phyloP scores from a whole-genome alignment of 202 grass and related monocot species.

The Musa balbisiana region DNA sequence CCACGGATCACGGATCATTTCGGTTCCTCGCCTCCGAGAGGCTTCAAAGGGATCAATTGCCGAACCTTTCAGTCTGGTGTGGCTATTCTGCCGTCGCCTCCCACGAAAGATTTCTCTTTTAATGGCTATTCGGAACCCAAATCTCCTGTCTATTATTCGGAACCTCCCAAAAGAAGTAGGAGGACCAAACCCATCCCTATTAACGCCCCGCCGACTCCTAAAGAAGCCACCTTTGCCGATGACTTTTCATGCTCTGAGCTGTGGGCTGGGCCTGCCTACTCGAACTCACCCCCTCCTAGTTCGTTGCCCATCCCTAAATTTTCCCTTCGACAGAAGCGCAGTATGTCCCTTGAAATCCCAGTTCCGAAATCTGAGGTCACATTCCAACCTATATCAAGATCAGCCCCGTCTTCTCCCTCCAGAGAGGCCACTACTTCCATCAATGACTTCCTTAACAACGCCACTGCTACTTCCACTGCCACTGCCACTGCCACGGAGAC shows the following conservation, averaged over 20 bases:
- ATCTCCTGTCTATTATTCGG: neutral
- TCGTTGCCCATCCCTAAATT: conserved; percentile 85
- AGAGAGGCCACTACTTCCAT: conserved; percentile 19
- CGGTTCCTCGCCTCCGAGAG: conserved; percentile 27
- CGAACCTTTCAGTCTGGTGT: conserved; percentile 46
- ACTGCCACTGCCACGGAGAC: conserved; percentile 50
- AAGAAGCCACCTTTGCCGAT: conserved; percentile 17
- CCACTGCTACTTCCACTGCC: neutral
- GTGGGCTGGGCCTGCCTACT: conserved; percentile 77
- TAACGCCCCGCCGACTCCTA: conserved; percentile 35
- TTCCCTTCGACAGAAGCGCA: conserved; percentile 71
- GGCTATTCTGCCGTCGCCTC: conserved; percentile 31
- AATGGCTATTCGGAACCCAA: neutral
- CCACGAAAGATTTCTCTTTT: conserved; percentile 22
- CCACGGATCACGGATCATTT: conserved; percentile 30
- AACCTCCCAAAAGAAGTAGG: neutral
- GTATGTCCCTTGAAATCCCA: conserved; percentile 64
- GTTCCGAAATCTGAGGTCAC: conserved; percentile 24
- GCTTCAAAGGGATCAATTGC: conserved; percentile 53
- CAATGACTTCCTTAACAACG: conserved; percentile 29
- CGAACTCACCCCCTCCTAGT: conserved; percentile 73
- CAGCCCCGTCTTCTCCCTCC: conserved; percentile 61
- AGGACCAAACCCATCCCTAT: conserved; percentile 61
- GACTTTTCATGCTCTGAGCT: conserved; percentile 50
- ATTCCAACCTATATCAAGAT: conserved; percentile 41